Conservation (phyloP, 2,329 filamentous ascomycete species). For the Niveomyces coronatus region DNA sequence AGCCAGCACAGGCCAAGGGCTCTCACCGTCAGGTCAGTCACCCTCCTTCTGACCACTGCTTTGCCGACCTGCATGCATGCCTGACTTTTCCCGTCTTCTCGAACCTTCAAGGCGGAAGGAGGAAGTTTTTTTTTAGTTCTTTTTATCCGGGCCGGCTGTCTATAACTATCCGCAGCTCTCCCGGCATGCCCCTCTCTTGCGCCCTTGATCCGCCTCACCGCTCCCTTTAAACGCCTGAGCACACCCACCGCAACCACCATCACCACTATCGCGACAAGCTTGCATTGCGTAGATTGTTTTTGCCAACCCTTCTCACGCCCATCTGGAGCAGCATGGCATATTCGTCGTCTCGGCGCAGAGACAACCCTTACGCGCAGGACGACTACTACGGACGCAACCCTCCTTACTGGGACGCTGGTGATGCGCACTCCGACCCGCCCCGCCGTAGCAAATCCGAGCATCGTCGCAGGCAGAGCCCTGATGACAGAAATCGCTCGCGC, state of each 20-base stretch:
- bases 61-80: constrained; percentile 1
- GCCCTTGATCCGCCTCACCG: not conserved
- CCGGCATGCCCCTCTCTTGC: not conserved
- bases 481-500: constrained; percentile 7
- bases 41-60: constrained; percentile 2
- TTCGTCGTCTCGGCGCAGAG: constrained; percentile 13
- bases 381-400: constrained; percentile 14
- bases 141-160: not conserved
- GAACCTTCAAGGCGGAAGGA: not conserved
- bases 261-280: not conserved
- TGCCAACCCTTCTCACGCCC: not conserved
- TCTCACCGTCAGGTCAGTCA: too few relatives aligned
- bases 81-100: not conserved
- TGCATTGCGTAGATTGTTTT: not conserved
- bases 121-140: too few relatives aligned
- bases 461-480: constrained; percentile 12
- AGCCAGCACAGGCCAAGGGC: too few relatives aligned
- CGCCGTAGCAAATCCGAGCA: constrained; percentile 17
- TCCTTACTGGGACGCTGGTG: constrained; percentile 8
- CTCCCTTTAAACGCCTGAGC: not conserved
- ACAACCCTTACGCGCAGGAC: constrained; percentile 16
- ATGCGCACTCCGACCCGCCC: constrained; percentile 10
- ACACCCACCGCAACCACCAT: not conserved
- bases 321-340: constrained; percentile 16
- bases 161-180: constrained; percentile 1